Evolutionary conservation across 2,329 filamentous ascomycete species (phyloP).

Genomic region (Aspergillus unguis): DNA sequence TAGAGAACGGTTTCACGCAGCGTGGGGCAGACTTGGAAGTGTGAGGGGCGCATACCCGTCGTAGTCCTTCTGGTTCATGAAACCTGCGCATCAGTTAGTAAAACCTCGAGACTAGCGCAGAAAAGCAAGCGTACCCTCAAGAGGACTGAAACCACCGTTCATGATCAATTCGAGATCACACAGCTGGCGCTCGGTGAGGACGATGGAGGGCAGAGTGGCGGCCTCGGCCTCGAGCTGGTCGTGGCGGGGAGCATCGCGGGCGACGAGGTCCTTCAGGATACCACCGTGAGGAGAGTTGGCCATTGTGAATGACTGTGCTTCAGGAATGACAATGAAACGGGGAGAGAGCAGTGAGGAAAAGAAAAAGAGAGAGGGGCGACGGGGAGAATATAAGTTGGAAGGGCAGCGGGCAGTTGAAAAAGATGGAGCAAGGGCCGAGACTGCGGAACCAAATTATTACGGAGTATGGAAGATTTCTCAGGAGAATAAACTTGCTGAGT

Average conservation of each 20-base stretch:
- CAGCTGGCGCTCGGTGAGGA: constrained; percentile 87
- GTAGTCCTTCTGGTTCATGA: constrained; percentile 97
- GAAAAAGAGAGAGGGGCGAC: constrained; percentile 1
- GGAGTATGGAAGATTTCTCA: not conserved
- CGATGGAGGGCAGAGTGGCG: constrained; percentile 77
- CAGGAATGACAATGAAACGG: constrained; percentile 8
- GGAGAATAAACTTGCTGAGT: constrained; percentile 3
- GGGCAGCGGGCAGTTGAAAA: constrained; percentile 5
- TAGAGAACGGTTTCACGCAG: not conserved
- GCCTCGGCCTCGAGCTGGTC: constrained; percentile 77
- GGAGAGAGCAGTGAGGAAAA: not conserved
- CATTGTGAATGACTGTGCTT: constrained; percentile 33
- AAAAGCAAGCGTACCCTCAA: constrained; percentile 69
- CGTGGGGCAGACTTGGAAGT: not conserved
- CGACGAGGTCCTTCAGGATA: constrained; percentile 95
- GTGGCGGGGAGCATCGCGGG: constrained; percentile 82
- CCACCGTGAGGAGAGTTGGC: constrained; percentile 73
- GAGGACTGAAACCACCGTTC: constrained; percentile 94
- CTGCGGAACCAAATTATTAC: constrained; percentile 7
- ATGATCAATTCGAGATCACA: constrained; percentile 97
- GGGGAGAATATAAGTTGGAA: constrained; percentile 2
- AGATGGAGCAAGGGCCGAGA: constrained; percentile 10
- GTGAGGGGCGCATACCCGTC: constrained; percentile 64
- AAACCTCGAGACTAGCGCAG: constrained; percentile 1
- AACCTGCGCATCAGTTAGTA: constrained; percentile 57